Base-by-base conservation (phyloP, 805 yeast genomes). In the Myxozyma nipponensis region DNA sequence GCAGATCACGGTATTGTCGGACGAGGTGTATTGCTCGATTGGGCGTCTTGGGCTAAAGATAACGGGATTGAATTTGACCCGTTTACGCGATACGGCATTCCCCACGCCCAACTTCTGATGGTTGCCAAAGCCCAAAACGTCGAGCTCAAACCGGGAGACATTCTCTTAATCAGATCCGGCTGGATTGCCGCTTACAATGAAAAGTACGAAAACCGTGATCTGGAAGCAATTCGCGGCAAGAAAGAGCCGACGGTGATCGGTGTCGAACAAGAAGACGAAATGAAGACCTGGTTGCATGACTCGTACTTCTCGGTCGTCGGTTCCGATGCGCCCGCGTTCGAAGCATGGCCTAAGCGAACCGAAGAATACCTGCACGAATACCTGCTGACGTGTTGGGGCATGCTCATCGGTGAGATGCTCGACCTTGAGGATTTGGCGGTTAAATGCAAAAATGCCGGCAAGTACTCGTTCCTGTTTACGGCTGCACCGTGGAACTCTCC, bases 351-450 rank as follows among this genome's bases (percentile, higher is more conserved):
- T 2, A 25, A 45, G 4, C 34, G 49, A 15, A 44, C 51, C 2
- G 39, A 22, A 4, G 50, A 43, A 21, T 47, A 48, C 34, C 42
- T 58, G 21, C 62, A 58, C 21, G 62, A 58, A 39, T 58, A 52
- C 42, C 35, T 63, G 23, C 49, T 65, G 18, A 60, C 68, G 4
- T 65, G 71, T 35, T 68, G 71, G 71, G 71, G 71, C 18, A 57
- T 67, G 23, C 62, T 67, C 23, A 59, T 68, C 15, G 71, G 71
- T 6, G 71, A 68, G 54, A 52, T 66, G 43, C 64, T 67, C 39
- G 64, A 68, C 46, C 60, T 68, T 13, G 69, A 66, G 35, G 63
- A 54, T 4, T 48, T 68, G 19, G 51, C 67, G 15, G 59, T 56
- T 35, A 32, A 58, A 15, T 68, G 71, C 52, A 44, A 60, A 39